phyloP scores from a whole-genome alignment of 1,284 basidiomycete genomes.

The Tylopilus orsonianus region DNA sequence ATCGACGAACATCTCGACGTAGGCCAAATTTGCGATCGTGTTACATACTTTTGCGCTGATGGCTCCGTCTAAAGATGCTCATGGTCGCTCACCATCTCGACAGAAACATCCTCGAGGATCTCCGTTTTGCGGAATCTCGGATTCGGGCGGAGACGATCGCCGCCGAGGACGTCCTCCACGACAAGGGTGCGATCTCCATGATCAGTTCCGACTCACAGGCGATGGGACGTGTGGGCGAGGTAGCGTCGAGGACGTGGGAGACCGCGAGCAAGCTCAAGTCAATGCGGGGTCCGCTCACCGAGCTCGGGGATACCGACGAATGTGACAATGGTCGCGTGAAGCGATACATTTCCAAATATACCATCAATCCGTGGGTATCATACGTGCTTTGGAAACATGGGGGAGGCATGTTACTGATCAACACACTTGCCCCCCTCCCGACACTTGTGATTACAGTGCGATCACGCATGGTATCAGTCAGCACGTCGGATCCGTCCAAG shows the following conservation, averaged over 20 bases:
- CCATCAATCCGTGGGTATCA: conserved; percentile 87
- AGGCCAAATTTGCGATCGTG: conserved; percentile 42
- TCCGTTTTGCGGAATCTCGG: conserved; percentile 96
- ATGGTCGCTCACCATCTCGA: conserved; percentile 97
- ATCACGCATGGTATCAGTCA: conserved; percentile 93
- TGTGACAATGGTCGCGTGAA: conserved; percentile 96
- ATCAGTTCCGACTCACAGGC: conserved; percentile 96
- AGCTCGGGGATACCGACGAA: conserved; percentile 62
- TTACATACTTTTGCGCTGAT: conserved; percentile 1
- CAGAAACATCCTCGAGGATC: conserved; percentile 87
- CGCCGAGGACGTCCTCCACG: conserved; percentile 96
- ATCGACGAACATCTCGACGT: conserved; percentile 97
- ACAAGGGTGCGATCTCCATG: conserved; percentile 93
- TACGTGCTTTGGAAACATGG: neutral
- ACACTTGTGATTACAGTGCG: conserved; percentile 52
- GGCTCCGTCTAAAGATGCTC: conserved; percentile 67
- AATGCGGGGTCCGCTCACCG: conserved; percentile 66
- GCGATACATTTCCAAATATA: conserved; percentile 96
- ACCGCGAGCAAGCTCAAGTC: conserved; percentile 95
- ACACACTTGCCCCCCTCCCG: neutral
- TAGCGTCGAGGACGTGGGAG: conserved; percentile 91
- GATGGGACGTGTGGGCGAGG: conserved; percentile 98
- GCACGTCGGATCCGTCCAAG: conserved; percentile 81
- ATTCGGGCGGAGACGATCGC: conserved; percentile 97
- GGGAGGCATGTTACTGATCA: too few relatives aligned